Evolutionary conservation across 78 protist genomes (phyloP).

Genomic region (Dictyostelium intermedium): DNA sequence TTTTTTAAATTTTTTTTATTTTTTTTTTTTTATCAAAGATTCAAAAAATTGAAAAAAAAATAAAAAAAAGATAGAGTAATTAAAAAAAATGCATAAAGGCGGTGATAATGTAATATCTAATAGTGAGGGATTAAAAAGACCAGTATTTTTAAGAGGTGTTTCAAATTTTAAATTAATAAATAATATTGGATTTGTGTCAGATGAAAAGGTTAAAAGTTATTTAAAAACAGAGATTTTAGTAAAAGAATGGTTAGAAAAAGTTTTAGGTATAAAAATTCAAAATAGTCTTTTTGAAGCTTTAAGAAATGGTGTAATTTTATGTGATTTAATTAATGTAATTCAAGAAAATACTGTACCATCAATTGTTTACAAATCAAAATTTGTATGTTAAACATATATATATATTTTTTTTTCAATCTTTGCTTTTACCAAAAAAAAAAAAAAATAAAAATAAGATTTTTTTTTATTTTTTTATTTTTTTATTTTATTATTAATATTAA

Average conservation of each 20-base stretch:
- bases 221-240: slow-evolving; percentile 13
- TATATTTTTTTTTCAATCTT: background rate
- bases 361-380: slow-evolving; percentile 18
- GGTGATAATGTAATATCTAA: background rate
- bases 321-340: background rate
- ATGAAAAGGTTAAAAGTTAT: background rate
- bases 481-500: no score
- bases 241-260: slow-evolving; percentile 32
- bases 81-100: background rate
- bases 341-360: background rate
- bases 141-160: background rate
- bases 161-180: background rate
- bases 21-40: no score
- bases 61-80: no score
- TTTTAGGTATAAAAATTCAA: background rate
- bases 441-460: background rate
- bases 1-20: no score
- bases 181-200: background rate
- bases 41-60: no score
- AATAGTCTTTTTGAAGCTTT: slow-evolving; percentile 5
- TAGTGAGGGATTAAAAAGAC: background rate
- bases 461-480: no score
- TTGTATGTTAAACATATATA: background rate
- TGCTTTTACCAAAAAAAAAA: background rate
- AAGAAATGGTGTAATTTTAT: slow-evolving; percentile 25